A percentile compares a stretch with the other conserved stretches of the same genome.
phyloP scores from a whole-genome alignment of 2,329 filamentous ascomycete genomes.

The Fusarium protoensiforme region DNA sequence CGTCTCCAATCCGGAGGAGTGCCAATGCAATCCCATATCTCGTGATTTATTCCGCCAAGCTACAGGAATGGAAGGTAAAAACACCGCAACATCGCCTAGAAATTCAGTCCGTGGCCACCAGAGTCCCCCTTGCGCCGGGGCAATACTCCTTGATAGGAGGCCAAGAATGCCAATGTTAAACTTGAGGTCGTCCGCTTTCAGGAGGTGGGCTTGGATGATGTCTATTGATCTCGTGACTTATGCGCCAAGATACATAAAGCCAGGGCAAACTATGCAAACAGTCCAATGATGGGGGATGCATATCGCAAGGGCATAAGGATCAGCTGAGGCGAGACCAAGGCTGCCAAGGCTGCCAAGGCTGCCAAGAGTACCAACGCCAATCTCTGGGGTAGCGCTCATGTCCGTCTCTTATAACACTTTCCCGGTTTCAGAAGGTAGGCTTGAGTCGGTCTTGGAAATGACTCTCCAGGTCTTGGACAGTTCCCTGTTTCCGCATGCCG shows the following conservation, averaged over 20 bases:
- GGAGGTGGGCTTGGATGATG: neutral
- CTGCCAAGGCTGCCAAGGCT: neutral
- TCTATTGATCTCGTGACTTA: neutral
- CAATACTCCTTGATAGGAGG: neutral
- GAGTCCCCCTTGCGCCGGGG: neutral
- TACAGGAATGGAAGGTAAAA: conserved; percentile 23
- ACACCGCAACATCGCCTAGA: no score
- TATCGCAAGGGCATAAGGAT: neutral
- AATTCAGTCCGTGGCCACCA: no score
- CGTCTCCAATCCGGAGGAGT: conserved; percentile 16
- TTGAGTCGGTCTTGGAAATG: neutral
- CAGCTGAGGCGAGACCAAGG: neutral
- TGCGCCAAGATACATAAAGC: neutral
- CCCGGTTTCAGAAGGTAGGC: neutral
- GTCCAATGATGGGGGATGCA: neutral
- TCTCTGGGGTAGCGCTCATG: neutral
- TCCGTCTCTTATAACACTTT: neutral
- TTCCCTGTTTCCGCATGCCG: neutral
- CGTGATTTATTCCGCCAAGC: conserved; percentile 30
- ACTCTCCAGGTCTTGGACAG: neutral
- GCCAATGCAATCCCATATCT: conserved; percentile 25
- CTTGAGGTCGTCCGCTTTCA: neutral
- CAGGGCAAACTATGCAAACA: neutral
- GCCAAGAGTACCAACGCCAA: neutral
- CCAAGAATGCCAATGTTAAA: neutral